These are phyloP conservation scores for Tagetes patula DNA, from an alignment of 129 eudicot genomes.

Conservation along the genomic window DNA sequence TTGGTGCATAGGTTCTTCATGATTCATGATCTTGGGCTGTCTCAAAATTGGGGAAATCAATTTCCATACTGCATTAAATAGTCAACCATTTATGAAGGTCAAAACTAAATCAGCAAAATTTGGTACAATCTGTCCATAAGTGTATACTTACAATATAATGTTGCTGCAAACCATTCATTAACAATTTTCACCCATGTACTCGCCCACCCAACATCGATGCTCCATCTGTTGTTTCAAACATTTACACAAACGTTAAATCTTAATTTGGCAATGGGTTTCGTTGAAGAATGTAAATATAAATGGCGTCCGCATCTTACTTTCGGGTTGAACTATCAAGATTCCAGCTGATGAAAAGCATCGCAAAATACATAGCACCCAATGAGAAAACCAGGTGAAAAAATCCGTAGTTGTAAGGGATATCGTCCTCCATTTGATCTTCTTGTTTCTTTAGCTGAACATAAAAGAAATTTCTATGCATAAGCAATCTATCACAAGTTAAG, in stretches of 20 bases:
- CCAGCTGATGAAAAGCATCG: conserved; percentile 96
- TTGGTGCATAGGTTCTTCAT: conserved; percentile 51
- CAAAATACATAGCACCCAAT: conserved; percentile 96
- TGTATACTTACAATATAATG: conserved; percentile 68
- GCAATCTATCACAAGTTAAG: conserved; percentile 7
- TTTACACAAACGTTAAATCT: conserved; percentile 1
- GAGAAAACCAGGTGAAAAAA: conserved; percentile 90
- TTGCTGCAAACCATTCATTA: conserved; percentile 98
- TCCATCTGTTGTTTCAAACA: conserved; percentile 59
- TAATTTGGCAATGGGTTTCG: neutral
- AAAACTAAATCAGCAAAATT: neutral
- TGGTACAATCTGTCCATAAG: neutral
- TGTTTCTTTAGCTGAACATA: conserved; percentile 60
- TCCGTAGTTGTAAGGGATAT: conserved; percentile 77
- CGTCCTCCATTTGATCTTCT: conserved; percentile 68
- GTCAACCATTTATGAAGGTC: conserved; percentile 13
- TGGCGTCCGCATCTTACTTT: conserved; percentile 51
- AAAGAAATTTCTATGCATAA: conserved; percentile 16
- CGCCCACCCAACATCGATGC: conserved; percentile 99
- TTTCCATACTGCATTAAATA: conserved; percentile 81
- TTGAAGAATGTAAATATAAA: conserved; percentile 1
- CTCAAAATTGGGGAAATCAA: conserved; percentile 74
- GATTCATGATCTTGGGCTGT: conserved; percentile 61
- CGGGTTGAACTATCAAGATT: conserved; percentile 65
- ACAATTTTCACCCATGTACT: conserved; percentile 98